Conservation (phyloP, 2,329 filamentous ascomycete genomes). For the Sporothrix inflata region DNA sequence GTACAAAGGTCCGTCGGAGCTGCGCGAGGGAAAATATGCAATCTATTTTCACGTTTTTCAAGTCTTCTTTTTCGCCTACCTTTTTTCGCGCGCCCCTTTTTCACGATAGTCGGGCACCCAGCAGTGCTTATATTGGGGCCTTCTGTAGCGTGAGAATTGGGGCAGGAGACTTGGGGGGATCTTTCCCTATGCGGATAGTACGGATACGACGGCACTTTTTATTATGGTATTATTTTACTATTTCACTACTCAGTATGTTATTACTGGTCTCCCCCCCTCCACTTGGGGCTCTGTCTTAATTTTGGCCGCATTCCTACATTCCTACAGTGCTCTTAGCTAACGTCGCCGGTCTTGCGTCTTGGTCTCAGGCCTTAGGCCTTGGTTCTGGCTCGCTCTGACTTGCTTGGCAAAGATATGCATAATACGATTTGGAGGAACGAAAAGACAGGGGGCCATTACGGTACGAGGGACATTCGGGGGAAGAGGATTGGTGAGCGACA, state of each 20-base stretch:
- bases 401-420: slow-evolving; percentile 18
- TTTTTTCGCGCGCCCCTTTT: not conserved
- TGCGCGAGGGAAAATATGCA: not conserved
- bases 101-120: not conserved
- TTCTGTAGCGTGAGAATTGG: not conserved
- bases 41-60: not conserved
- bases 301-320: not conserved
- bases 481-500: not conserved
- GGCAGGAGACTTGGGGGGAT: not conserved
- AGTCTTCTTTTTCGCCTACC: not conserved
- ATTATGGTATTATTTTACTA: not conserved
- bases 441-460: not conserved
- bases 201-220: not conserved
- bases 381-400: not conserved
- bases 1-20: too few relatives aligned
- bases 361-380: not conserved
- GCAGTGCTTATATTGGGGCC: not conserved
- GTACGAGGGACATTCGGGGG: not conserved
- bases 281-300: too few relatives aligned
- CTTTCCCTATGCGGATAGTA: not conserved
- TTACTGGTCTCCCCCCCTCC: not conserved
- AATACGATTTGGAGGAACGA: not conserved
- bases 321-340: not conserved
- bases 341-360: not conserved
- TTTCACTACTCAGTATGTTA: not conserved